phyloP scores from a whole-genome alignment of 352 stramenopile genomes.

The Detonula confervacea region DNA sequence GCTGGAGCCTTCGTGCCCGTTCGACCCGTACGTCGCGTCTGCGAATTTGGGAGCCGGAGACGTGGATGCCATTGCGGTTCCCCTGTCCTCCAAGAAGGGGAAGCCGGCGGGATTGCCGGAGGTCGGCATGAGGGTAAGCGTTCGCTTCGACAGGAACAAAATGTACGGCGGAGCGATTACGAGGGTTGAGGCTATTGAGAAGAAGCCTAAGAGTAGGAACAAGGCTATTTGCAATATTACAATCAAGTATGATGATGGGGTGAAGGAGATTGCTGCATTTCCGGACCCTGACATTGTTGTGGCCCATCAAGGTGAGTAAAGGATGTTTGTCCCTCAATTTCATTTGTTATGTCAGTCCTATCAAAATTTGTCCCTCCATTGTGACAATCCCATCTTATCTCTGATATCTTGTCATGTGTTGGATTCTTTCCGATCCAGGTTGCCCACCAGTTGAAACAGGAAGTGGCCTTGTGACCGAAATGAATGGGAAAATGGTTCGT shows the following conservation, averaged over 20 bases:
- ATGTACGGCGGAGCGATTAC: constrained; percentile 74
- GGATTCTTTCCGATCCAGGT: constrained; percentile 17
- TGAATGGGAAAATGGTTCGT: constrained; percentile 74
- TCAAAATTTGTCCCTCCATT: constrained; percentile 4
- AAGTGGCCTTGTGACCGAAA: constrained; percentile 61
- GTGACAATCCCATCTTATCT: not conserved
- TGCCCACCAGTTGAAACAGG: constrained; percentile 43
- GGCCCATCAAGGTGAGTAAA: constrained; percentile 73
- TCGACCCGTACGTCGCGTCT: constrained; percentile 70
- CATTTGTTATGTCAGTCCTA: too few relatives aligned
- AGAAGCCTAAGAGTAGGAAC: constrained; percentile 48
- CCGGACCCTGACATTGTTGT: constrained; percentile 83
- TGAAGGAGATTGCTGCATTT: constrained; percentile 68
- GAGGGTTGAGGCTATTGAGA: constrained; percentile 43
- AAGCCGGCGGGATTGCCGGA: constrained; percentile 42
- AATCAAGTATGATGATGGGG: constrained; percentile 84
- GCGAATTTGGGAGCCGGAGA: constrained; percentile 43
- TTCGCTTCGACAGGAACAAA: constrained; percentile 72
- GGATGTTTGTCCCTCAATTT: not conserved
- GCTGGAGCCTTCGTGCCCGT: constrained; percentile 60
- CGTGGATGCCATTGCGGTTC: constrained; percentile 48
- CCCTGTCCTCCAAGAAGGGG: constrained; percentile 32
- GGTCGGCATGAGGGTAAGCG: constrained; percentile 77
- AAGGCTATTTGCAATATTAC: constrained; percentile 56
- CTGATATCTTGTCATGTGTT: not conserved